Evolutionary conservation across 2,329 filamentous ascomycete genomes (phyloP).

Genomic region (Penicillium sp.): DNA sequence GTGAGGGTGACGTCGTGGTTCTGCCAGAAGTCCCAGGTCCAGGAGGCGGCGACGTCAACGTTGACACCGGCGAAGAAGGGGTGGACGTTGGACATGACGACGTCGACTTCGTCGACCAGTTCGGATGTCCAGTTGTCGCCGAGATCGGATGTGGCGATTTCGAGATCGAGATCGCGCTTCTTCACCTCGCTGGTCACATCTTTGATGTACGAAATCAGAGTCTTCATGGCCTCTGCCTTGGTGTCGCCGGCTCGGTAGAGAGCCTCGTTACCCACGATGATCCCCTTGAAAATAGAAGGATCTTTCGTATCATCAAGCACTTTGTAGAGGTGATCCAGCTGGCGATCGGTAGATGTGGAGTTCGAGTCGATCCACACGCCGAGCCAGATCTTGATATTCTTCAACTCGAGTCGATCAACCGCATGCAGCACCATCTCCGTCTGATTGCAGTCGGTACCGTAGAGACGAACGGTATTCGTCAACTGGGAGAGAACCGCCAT

Average conservation of each 20-base stretch:
- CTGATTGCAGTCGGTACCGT: conserved; percentile 97
- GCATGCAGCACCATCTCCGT: conserved; percentile 90
- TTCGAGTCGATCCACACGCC: conserved; percentile 92
- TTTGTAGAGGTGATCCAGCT: conserved; percentile 80
- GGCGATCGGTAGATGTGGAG: conserved; percentile 77
- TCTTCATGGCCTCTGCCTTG: conserved; percentile 64
- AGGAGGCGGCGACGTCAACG: conserved; percentile 67
- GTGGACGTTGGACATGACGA: conserved; percentile 95
- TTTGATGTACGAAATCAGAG: conserved; percentile 65
- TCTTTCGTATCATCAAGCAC: conserved; percentile 63
- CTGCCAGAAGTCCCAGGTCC: conserved; percentile 84
- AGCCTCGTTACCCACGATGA: conserved; percentile 66
- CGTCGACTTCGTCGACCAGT: conserved; percentile 72
- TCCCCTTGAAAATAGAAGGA: conserved; percentile 57
- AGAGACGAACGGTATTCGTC: conserved; percentile 83
- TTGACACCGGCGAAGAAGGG: conserved; percentile 87
- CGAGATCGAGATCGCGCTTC: conserved; percentile 65
- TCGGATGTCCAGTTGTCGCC: conserved; percentile 80
- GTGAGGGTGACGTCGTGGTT: conserved; percentile 67
- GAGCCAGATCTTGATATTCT: conserved; percentile 84
- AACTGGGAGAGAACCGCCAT: conserved; percentile 86
- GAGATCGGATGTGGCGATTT: conserved; percentile 83
- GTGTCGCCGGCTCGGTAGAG: conserved; percentile 53
- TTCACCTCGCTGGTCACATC: conserved; percentile 74
- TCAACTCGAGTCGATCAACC: conserved; percentile 70